These are phyloP conservation scores for Hebeloma cylindrosporum DNA, from an alignment of 768 basidiomycete species.

Conservation along the genomic window DNA sequence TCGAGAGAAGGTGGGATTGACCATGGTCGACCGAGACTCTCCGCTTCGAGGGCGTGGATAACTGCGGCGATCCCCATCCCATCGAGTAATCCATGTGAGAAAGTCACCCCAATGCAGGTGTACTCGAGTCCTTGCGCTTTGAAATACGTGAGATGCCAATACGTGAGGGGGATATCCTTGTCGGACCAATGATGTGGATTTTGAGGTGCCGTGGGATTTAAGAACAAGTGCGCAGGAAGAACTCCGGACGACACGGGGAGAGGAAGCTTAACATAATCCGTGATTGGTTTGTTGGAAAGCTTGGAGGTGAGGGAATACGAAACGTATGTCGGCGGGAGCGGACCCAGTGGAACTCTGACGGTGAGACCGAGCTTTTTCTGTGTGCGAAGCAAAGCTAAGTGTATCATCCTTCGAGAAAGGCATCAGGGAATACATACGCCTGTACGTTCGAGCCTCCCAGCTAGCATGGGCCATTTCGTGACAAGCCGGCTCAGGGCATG, in stretches of 20 bases:
- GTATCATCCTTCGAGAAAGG: too few relatives aligned
- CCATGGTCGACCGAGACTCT: slow-evolving; percentile 37
- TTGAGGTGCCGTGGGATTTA: too few relatives aligned
- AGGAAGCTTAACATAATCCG: neutral
- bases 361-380: too few relatives aligned
- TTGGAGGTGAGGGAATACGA: neutral
- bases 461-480: slow-evolving; percentile 5
- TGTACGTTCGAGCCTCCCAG: neutral
- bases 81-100: slow-evolving; percentile 41
- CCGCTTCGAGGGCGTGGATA: slow-evolving; percentile 36
- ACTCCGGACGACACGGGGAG: neutral
- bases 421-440: too few relatives aligned
- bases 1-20: slow-evolving; percentile 30
- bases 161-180: slow-evolving; percentile 35
- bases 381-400: too few relatives aligned
- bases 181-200: too few relatives aligned
- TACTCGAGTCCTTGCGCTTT: slow-evolving; percentile 23
- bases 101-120: slow-evolving; percentile 40
- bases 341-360: neutral
- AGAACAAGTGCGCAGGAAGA: too few relatives aligned
- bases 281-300: neutral
- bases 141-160: slow-evolving; percentile 43
- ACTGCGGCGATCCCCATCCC: slow-evolving; percentile 37
- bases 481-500: neutral
- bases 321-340: neutral